phyloP scores from a whole-genome alignment of 2,329 filamentous ascomycete species.

The Rutstroemia sp. region DNA sequence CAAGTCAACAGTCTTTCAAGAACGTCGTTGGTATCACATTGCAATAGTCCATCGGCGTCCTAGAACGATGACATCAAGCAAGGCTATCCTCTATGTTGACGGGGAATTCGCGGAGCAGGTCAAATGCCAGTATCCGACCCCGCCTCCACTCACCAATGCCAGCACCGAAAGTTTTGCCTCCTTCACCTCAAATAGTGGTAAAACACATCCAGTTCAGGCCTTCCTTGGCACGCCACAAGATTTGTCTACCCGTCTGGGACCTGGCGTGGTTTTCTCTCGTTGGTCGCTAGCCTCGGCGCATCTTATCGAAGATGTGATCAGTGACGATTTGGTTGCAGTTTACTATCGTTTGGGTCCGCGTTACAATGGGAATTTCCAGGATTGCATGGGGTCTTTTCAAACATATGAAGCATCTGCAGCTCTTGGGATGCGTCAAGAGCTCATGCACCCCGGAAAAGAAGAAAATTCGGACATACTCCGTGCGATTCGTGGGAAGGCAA shows the following conservation, averaged over 20 bases:
- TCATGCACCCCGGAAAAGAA: constrained; percentile 81
- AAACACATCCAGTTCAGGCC: constrained; percentile 69
- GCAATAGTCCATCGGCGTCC: constrained; percentile 77
- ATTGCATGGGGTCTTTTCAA: constrained; percentile 90
- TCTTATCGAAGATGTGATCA: constrained; percentile 78
- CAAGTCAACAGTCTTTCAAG: constrained; percentile 70
- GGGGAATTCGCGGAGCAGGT: constrained; percentile 91
- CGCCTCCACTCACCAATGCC: constrained; percentile 56
- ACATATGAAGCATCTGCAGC: constrained; percentile 92
- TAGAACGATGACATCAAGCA: constrained; percentile 67
- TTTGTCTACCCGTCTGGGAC: constrained; percentile 67
- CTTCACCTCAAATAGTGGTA: constrained; percentile 52
- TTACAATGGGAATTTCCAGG: constrained; percentile 95
- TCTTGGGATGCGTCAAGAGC: constrained; percentile 84
- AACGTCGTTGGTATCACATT: constrained; percentile 86
- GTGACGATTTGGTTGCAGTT: constrained; percentile 86
- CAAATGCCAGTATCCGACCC: constrained; percentile 79
- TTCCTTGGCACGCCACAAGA: constrained; percentile 91
- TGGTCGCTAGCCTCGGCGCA: constrained; percentile 91
- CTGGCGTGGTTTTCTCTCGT: constrained; percentile 65
- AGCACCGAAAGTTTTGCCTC: constrained; percentile 64
- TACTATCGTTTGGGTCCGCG: constrained; percentile 83
- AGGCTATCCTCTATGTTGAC: constrained; percentile 83
- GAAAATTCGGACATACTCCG: constrained; percentile 86
- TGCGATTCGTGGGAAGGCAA: constrained; percentile 80